A percentile compares a stretch with the other conserved stretches of the same genome.
Conservation (phyloP, 2,329 filamentous ascomycete species). For the Fusarium sp. region DNA sequence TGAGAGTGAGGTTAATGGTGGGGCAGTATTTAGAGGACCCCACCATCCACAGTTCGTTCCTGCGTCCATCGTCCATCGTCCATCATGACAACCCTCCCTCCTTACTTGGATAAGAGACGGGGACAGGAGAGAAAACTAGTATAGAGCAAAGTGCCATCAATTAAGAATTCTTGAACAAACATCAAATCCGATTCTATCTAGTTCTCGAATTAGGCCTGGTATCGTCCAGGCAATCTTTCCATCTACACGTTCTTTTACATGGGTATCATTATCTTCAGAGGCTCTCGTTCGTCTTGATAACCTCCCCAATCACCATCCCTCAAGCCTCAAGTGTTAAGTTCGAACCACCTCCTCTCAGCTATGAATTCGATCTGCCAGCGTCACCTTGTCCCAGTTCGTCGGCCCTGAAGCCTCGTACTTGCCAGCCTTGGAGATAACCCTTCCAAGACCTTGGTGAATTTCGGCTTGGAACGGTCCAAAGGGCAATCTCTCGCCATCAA, state of each 20-base stretch:
- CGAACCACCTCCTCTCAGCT: constrained; percentile 32
- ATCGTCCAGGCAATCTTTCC: constrained; percentile 9
- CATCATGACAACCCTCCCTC: constrained; percentile 4
- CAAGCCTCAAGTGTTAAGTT: not conserved
- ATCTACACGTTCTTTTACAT: constrained; percentile 25
- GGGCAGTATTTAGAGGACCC: constrained; percentile 34
- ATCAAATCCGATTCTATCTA: not conserved
- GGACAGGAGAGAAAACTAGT: not conserved
- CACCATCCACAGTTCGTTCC: constrained; percentile 37
- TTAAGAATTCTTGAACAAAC: not conserved
- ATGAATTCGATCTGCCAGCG: constrained; percentile 51
- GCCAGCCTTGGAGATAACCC: constrained; percentile 84
- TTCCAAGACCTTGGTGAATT: constrained; percentile 85
- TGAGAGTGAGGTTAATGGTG: constrained; percentile 29
- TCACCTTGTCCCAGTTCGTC: constrained; percentile 63
- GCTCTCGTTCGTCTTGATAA: constrained; percentile 8
- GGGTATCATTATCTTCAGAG: constrained; percentile 47
- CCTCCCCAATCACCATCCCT: not conserved
- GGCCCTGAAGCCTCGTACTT: constrained; percentile 78
- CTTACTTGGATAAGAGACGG: not conserved
- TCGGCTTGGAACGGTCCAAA: constrained; percentile 95
- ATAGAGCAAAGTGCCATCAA: too few relatives aligned
- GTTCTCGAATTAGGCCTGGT: constrained; percentile 8
- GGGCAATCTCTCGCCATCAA: constrained; percentile 90
- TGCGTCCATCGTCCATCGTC: constrained; percentile 24